phyloP scores from a whole-genome alignment of 768 basidiomycete species.

The Royoungia palumana region DNA sequence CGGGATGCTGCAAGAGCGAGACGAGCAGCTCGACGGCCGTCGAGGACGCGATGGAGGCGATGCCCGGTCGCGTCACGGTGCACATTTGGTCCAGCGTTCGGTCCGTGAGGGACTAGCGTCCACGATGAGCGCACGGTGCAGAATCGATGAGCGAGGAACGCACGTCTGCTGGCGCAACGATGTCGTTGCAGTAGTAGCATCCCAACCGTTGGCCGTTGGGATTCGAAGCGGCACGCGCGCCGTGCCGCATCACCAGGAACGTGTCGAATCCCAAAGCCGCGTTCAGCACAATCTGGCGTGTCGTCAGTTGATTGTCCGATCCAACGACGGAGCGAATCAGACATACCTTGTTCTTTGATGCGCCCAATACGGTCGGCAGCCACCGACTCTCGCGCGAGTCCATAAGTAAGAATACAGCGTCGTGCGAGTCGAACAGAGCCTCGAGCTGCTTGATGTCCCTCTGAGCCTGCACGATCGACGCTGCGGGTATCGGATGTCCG shows the following conservation, averaged over 20 bases:
- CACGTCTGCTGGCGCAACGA: conserved; percentile 94
- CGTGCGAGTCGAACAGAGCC: conserved; percentile 76
- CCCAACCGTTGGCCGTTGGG: conserved; percentile 52
- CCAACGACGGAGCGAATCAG: neutral
- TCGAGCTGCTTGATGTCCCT: conserved; percentile 74
- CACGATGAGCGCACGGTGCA: neutral
- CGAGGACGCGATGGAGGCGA: conserved; percentile 89
- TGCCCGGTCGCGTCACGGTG: conserved; percentile 92
- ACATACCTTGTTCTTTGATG: conserved; percentile 68
- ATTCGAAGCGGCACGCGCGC: conserved; percentile 45
- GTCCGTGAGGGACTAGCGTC: conserved; percentile 65
- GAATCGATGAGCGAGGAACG: conserved; percentile 15
- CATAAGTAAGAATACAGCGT: conserved; percentile 92
- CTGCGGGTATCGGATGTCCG: conserved; percentile 82
- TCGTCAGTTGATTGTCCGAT: neutral
- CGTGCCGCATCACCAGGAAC: conserved; percentile 96
- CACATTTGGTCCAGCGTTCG: conserved; percentile 99
- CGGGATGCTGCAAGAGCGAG: conserved; percentile 84
- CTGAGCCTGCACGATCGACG: conserved; percentile 52
- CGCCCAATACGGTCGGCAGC: conserved; percentile 88
- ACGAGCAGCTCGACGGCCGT: conserved; percentile 91
- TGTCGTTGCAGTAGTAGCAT: conserved; percentile 98
- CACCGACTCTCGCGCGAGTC: conserved; percentile 97
- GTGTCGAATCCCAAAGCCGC: conserved; percentile 95
- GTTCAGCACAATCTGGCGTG: conserved; percentile 78